Base-by-base conservation (phyloP, 1,284 basidiomycete species). In the Spongispora temasekensis region DNA sequence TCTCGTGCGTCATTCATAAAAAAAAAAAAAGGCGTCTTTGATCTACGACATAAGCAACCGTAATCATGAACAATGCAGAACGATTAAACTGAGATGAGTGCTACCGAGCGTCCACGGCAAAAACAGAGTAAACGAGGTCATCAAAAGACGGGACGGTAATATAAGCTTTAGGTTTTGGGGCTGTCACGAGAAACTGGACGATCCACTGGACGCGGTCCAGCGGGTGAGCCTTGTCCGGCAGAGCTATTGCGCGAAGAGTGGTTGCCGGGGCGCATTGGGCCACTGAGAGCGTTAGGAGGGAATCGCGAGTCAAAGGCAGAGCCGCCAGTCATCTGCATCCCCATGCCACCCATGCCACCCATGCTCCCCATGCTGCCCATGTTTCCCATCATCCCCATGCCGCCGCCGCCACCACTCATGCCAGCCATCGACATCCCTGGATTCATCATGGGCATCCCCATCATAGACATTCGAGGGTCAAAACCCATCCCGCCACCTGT, bases 271-370 rank as follows among this genome's bases (percentile, higher is more conserved):
- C 74, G 71, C 48, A 68, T 55, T 30, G 60, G 72, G 12, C 68
- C 74, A 53, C 73, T 75, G 31, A 69, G 71, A 13, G 56, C 71
- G 61, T 23, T 63, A 27, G 81, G 80, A 15, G 81, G 78, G 67
- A 84, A 83, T 44, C 84, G 79, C 6, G 83, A 68, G 61, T 88
- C 85, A 67, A 87, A 86, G 30, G 70, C 69, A 53, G 82, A 79
- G 73, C 81, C 82, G 15, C 86, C 86, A 10, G 84, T 85, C 81
- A 84, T 85, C 67, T 85, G 83, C 81, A 83, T 79, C 28, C 76
- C 76, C 77, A 80, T 78, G 25, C 79, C 71, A 0, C 76, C 76
- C 77, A 80, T 78, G 25, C 79, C 71, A 0, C 44, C 25, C 44
- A 48, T 48, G 17, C 5, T 46, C 23, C 70, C 70, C 81, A 83